Conservation (phyloP, 2,329 filamentous ascomycete genomes). For the Alternaria burnsii region DNA sequence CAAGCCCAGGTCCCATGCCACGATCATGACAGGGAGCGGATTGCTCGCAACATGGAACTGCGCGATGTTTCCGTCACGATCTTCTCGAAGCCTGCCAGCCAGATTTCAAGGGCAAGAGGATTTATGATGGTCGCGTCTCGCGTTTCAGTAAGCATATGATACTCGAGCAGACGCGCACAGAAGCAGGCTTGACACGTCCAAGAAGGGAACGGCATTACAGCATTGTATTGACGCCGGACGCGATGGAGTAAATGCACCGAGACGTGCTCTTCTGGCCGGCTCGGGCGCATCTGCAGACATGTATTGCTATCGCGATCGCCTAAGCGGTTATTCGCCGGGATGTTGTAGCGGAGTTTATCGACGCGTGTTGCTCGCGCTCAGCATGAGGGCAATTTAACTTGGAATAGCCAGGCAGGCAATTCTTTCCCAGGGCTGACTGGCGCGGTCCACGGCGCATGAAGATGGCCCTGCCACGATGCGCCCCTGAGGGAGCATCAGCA, state of each 20-base stretch:
- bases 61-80: conserved; percentile 33
- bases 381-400: conserved; percentile 41
- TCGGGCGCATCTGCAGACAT: conserved; percentile 18
- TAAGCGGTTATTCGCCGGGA: conserved; percentile 29
- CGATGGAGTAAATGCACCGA: conserved; percentile 31
- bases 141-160: conserved; percentile 33
- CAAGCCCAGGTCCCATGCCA: conserved; percentile 50
- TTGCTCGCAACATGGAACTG: conserved; percentile 31
- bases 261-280: conserved; percentile 11
- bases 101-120: conserved; percentile 6
- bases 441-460: conserved; percentile 21
- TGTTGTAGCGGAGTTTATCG: conserved; percentile 24
- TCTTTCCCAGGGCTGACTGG: conserved; percentile 19
- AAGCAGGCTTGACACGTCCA: conserved; percentile 31
- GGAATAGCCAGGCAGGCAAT: conserved; percentile 27
- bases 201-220: conserved; percentile 27
- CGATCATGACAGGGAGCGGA: conserved; percentile 44
- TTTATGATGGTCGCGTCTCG: conserved; percentile 32
- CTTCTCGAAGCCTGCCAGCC: conserved; percentile 41
- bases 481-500: conserved; percentile 19
- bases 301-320: conserved; percentile 18
- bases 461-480: conserved; percentile 16
- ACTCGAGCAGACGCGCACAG: conserved; percentile 22
- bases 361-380: conserved; percentile 36
- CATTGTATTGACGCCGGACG: conserved; percentile 16